These are phyloP conservation scores for Diaporthe sp. DNA, from an alignment of 2,329 filamentous ascomycete species.

Conservation along the genomic window DNA sequence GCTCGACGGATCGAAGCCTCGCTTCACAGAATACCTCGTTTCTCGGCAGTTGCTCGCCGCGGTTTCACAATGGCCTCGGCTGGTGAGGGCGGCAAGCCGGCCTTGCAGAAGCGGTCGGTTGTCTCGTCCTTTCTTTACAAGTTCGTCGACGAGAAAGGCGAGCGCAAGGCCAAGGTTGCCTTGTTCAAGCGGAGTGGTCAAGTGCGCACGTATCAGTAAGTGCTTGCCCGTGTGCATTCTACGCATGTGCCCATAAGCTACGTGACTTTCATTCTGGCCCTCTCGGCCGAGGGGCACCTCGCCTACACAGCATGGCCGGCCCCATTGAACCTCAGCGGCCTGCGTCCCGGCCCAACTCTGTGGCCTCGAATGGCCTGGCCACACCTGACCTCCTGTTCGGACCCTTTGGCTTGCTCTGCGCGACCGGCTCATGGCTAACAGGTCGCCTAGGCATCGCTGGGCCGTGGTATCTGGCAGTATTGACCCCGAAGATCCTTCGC, in stretches of 20 bases:
- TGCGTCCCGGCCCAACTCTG: neutral
- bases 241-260: neutral
- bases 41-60: neutral
- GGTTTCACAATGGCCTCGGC: constrained; percentile 42
- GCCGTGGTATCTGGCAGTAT: constrained; percentile 75
- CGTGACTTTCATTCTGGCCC: neutral
- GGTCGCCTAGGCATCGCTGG: constrained; percentile 62
- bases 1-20: constrained; percentile 8
- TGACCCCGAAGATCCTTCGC: constrained; percentile 64
- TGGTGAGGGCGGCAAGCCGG: constrained; percentile 37
- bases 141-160: constrained; percentile 51
- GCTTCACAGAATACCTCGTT: neutral
- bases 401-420: neutral
- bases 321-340: neutral
- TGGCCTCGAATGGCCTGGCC: neutral
- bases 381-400: neutral
- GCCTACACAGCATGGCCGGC: neutral
- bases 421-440: constrained; percentile 34
- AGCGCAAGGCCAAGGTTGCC: constrained; percentile 63
- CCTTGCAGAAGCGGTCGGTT: constrained; percentile 56
- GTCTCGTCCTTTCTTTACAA: constrained; percentile 67
- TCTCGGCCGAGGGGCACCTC: neutral
- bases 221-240: neutral
- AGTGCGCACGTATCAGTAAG: constrained; percentile 72
- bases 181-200: constrained; percentile 73